Conservation (phyloP, 768 basidiomycete species). For the Suillus subluteus region DNA sequence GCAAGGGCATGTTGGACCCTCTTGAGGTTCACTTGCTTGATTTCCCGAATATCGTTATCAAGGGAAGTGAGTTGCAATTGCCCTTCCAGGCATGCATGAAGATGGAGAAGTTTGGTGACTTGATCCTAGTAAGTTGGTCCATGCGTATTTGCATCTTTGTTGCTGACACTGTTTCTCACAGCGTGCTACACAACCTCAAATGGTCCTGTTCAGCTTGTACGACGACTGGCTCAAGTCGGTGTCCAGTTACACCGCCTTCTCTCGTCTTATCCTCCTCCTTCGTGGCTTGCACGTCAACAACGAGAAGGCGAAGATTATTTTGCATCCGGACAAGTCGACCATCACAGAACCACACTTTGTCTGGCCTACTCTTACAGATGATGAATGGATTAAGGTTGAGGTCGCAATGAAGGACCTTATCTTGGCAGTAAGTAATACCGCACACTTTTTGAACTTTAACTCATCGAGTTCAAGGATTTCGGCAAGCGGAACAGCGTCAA, state of each 20-base stretch:
- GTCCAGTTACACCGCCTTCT: conserved; percentile 99
- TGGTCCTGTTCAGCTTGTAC: conserved; percentile 98
- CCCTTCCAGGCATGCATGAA: conserved; percentile 99
- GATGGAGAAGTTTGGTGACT: conserved; percentile 99
- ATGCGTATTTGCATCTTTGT: background rate
- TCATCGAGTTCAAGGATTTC: conserved; percentile 68
- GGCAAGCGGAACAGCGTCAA: conserved; percentile 99
- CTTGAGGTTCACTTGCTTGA: conserved; percentile 98
- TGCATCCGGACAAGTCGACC: conserved; percentile 96
- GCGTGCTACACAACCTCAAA: conserved; percentile 98
- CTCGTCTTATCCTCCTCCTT: conserved; percentile 93
- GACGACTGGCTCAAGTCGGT: conserved; percentile 99
- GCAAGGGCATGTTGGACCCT: conserved; percentile 99
- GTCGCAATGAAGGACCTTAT: conserved; percentile 98
- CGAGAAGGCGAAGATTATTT: conserved; percentile 98
- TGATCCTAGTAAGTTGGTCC: conserved; percentile 69
- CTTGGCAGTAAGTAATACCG: conserved; percentile 58
- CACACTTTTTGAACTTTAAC: background rate
- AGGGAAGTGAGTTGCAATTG: conserved; percentile 95
- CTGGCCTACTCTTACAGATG: conserved; percentile 91
- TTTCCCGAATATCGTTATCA: conserved; percentile 99
- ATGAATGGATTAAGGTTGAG: conserved; percentile 99
- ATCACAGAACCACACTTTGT: conserved; percentile 98
- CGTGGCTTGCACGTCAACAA: conserved; percentile 99
- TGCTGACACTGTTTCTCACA: conserved; percentile 29